Base-by-base conservation (phyloP, 495 filamentous ascomycete genomes). In the Annulohypoxylon nitens region DNA sequence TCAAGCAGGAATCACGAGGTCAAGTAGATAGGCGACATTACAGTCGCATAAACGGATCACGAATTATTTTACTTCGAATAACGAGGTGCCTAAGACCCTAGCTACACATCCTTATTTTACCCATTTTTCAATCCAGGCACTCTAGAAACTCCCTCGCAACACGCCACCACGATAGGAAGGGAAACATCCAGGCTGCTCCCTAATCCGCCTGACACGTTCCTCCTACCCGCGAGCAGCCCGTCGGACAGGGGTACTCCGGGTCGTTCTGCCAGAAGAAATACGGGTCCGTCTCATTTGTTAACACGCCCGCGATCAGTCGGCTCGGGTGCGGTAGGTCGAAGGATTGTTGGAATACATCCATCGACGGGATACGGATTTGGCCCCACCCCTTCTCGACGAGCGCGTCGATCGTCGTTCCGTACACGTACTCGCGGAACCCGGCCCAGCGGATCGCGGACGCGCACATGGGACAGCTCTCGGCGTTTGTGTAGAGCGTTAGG, bases 391-490 rank as follows among this genome's bases (percentile, higher is more conserved):
- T 75, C 33, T 75, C 69, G n/a, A 81, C 59, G 3, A 85, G 78
- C 26, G 78, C 78, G 14, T 82, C 75, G 64, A 88, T 86, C 23
- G 81, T 84, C 0, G 86, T 87, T 11, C 85, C 86, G 70, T 85
- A 88, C 11, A 88, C 81, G 73, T 83, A 86, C 77, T 88, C 86
- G 10, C 76, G 78, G 72, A 89, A 87, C 5, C 85, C 86, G 0
- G 86, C 78, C 83, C 84, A 88, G 0, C 87, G 81, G 61, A 88
- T 86, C 1, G 85, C 87, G 2, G 85, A 82, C 0, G 87, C 87
- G 70, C 87, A 89, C 86, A 88, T 89, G 7, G 86, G 85, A 75
- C 87, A 89, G 61, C 82, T 83, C 71, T 88, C 86, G 4, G 83
- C 86, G 75, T 86, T 88, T 7, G 87, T 89, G 77, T 89, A 89